phyloP scores from a whole-genome alignment of 2,329 filamentous ascomycete species.

The Pseudogymnoascus sp. region DNA sequence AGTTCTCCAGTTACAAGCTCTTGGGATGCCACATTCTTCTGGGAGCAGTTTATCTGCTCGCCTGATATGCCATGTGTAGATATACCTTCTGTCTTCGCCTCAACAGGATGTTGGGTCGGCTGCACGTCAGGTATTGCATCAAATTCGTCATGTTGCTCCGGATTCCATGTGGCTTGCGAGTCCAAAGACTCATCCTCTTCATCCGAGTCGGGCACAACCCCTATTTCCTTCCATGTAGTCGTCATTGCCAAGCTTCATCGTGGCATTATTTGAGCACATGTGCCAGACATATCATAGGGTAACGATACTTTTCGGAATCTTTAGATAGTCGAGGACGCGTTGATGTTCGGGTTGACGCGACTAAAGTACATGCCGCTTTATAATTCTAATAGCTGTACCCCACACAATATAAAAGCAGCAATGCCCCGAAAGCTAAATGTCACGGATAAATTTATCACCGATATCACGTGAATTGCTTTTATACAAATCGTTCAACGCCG shows the following conservation, averaged over 20 bases:
- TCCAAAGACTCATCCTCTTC: constrained; percentile 25
- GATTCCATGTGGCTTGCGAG: constrained; percentile 7
- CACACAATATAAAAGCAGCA: neutral
- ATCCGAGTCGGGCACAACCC: constrained; percentile 30
- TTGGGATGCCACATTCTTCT: neutral
- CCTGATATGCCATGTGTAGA: no score
- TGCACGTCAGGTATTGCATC: constrained; percentile 3
- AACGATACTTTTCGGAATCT: neutral
- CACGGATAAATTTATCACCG: neutral
- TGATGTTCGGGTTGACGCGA: neutral
- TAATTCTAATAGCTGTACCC: neutral
- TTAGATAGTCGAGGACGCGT: neutral
- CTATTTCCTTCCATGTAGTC: constrained; percentile 27
- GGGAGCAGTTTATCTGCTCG: neutral
- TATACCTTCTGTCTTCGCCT: neutral
- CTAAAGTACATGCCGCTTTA: constrained; percentile 1
- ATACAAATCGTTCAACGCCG: neutral
- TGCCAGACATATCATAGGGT: neutral
- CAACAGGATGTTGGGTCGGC: neutral
- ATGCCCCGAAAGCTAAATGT: neutral
- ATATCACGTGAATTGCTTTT: neutral
- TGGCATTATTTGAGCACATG: neutral
- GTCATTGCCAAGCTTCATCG: neutral
- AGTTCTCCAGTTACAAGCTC: neutral
- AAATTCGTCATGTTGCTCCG: neutral